Base-by-base conservation (phyloP, 345 rosid genomes). In the Ailanthus altissimus region DNA sequence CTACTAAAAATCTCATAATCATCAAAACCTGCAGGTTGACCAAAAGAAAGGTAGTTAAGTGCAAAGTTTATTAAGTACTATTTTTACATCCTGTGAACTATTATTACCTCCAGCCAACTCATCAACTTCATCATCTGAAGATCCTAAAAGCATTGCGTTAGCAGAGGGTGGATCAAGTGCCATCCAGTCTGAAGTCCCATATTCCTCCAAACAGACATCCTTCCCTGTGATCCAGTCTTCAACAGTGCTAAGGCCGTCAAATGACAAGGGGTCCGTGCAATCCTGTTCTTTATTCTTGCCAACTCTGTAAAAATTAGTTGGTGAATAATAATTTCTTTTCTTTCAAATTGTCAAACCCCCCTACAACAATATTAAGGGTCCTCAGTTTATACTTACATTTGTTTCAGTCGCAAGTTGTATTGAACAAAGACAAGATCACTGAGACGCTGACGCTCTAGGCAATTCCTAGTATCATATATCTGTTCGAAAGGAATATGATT, bases 141-240 rank as follows among this genome's bases (percentile, higher is more conserved):
- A 70, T 81, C 79, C 88, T 74, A 83, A 76, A 62, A 76, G 87
- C 76, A 76, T 74, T 25, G 84, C 78, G 80, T 78, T 90, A 62
- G 75, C 57, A 18, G 83, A 71, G 76, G 79, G 68, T 7, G 87
- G 84, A 61, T 90, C 90, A 9, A 96, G 87, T 16, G 85, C 82
- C 86, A 80, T 90, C 99, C 98, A 92, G 80, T 93, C 96, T 12
- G 86, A 81, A 80, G 77, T 81, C 71, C 81, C 89, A 8, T 70
- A 67, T 45, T 91, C 90, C 77, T 90, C 92, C 81, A 83, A 71
- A 50, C 75, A 81, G 3, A 72, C 79, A 23, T 88, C 91, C 78
- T 87, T 90, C 76, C 86, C 85, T 0, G 79, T 75, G 65, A 92
- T 82, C 99, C 99, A 96, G 54, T 93, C 99, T 84, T 96, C 97